A percentile compares a stretch with the other conserved stretches of the same genome.
Conservation (phyloP, 2,329 filamentous ascomycete genomes). For the Aspergillus uvarum region DNA sequence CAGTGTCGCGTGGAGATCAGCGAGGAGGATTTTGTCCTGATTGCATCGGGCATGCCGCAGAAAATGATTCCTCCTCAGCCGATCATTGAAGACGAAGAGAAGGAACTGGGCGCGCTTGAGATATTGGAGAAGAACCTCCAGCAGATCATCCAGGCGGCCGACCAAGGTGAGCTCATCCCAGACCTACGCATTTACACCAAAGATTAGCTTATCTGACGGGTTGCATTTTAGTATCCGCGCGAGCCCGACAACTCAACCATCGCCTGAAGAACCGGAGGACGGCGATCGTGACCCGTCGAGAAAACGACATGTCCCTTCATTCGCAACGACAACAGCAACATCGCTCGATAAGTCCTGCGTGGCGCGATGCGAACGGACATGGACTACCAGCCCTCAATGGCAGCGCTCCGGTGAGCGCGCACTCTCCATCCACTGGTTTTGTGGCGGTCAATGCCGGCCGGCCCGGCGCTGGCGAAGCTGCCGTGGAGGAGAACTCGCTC, state of each 20-base stretch:
- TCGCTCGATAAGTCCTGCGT: constrained; percentile 37
- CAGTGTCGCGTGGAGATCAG: constrained; percentile 80
- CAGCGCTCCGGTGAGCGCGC: constrained; percentile 33
- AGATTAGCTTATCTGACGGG: constrained; percentile 4
- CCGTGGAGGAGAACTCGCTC: constrained; percentile 31
- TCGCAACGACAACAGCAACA: constrained; percentile 30
- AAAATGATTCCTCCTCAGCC: constrained; percentile 78
- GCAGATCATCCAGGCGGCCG: constrained; percentile 75
- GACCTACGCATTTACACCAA: neutral
- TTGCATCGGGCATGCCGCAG: constrained; percentile 78
- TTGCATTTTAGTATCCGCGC: constrained; percentile 57
- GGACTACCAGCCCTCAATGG: constrained; percentile 27
- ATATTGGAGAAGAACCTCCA: constrained; percentile 77
- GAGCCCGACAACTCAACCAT: constrained; percentile 77
- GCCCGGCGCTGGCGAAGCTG: constrained; percentile 38
- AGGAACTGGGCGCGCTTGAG: constrained; percentile 78
- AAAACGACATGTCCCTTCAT: constrained; percentile 41
- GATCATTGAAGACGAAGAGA: constrained; percentile 80
- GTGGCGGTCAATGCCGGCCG: constrained; percentile 58
- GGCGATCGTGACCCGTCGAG: constrained; percentile 67
- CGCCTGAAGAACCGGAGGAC: constrained; percentile 71
- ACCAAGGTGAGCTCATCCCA: constrained; percentile 58
- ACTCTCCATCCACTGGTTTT: constrained; percentile 54
- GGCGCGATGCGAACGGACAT: constrained; percentile 37
- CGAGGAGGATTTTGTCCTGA: constrained; percentile 83